Base-by-base conservation (phyloP, 2,329 filamentous ascomycete genomes). In the Fusarium subglutinans region DNA sequence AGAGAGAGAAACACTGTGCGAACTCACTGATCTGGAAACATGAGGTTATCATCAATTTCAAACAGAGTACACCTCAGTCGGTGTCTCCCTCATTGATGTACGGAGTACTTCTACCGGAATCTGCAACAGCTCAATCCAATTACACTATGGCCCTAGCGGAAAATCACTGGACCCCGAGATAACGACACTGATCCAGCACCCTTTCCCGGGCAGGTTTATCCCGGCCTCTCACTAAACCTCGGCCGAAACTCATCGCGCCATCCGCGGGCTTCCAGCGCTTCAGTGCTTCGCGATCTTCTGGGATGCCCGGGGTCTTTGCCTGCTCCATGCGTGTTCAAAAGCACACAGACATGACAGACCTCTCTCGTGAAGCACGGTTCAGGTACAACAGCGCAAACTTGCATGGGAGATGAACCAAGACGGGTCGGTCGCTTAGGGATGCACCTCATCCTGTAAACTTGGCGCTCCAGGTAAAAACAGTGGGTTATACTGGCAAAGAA, bases 201-300 rank as follows among this genome's bases (percentile, higher is more conserved):
- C 35, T 63, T 70, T 56, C 60, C 59, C 35, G 22, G 51, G 67
- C 58, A 63, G 53, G 48, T 56, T 61, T 62, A 58, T 63, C 66
- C 65, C 28, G 48, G 62, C 45, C 22, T 65, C 44, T 70, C 53
- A 68, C 64, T 65, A 64, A 68, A 59, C 73, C 63, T 77, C 66
- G 71, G 71, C 71, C 72, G 54, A 75, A 73, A 61, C 64, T 63
- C 57, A 73, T 76, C 66, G 75, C 75, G 68, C 75, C 75, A 77
- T 76, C 47, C 48, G 35, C 43, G 56, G 47, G 70, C 62, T 69
- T 72, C 40, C 41, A 68, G 45, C 35, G 14, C 37, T 72, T 60
- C 58, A 62, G 57, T 45, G 63, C 75, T 68, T 63, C 63, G 47
- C 58, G 73, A 68, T 65, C 58, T 44, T 40, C 58, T 62, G 54